phyloP scores from a whole-genome alignment of 2,329 filamentous ascomycete species.

The Calycina herbarum region DNA sequence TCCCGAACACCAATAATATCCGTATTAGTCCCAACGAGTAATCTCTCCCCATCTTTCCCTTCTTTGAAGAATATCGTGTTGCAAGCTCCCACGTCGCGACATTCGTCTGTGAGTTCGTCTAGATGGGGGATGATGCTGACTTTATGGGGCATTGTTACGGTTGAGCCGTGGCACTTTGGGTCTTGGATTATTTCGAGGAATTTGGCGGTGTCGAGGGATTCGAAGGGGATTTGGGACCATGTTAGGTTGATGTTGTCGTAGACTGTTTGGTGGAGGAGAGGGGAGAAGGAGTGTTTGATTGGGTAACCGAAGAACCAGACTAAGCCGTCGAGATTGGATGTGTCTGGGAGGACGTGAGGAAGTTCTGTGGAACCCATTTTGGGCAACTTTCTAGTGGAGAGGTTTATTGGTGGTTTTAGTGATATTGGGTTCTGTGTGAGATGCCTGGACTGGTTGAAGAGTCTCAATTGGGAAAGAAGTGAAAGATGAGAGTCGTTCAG shows the following conservation, averaged over 20 bases:
- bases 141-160: constrained; percentile 83
- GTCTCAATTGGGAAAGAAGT: no score
- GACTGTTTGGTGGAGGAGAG: constrained; percentile 53
- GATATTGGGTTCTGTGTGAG: no score
- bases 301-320: constrained; percentile 52
- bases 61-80: constrained; percentile 68
- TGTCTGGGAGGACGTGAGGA: constrained; percentile 14
- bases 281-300: constrained; percentile 54
- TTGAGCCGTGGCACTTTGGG: constrained; percentile 64
- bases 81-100: constrained; percentile 70
- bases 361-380: not conserved
- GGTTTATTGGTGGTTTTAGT: no score
- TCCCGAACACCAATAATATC: constrained; percentile 76
- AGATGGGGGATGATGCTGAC: constrained; percentile 71
- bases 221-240: constrained; percentile 53
- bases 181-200: constrained; percentile 55
- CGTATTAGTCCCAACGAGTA: constrained; percentile 65
- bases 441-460: no score
- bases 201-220: constrained; percentile 49
- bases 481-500: no score
- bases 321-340: constrained; percentile 22
- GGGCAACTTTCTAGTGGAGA: no score
- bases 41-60: constrained; percentile 16
- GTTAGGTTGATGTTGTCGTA: constrained; percentile 50
- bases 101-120: constrained; percentile 71